phyloP scores from a whole-genome alignment of 495 filamentous ascomycete species.

The Chaetomium cochliodes region DNA sequence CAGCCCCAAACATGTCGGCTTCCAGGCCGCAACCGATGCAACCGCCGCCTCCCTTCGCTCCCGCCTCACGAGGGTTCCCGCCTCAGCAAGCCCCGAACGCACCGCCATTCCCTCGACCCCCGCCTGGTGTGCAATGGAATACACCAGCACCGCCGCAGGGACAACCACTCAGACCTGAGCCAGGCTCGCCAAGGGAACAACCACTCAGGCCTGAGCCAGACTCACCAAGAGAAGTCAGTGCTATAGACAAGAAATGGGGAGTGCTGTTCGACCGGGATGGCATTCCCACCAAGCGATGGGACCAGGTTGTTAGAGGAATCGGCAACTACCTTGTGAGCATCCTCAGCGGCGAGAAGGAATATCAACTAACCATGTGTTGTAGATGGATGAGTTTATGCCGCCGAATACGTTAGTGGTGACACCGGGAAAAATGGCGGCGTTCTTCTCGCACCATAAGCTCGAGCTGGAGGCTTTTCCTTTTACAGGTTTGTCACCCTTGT shows the following conservation, averaged over 20 bases:
- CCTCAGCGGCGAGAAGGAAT: background rate
- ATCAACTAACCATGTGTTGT: background rate
- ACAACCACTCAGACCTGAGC: background rate
- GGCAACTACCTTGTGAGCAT: conserved; percentile 72
- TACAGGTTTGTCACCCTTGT: conserved; percentile 31
- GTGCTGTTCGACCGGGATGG: conserved; percentile 68
- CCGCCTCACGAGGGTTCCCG: background rate
- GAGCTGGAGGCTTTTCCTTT: conserved; percentile 54
- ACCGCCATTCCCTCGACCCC: conserved; percentile 3
- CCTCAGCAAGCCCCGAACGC: background rate
- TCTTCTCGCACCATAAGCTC: conserved; percentile 67
- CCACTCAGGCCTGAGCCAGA: background rate
- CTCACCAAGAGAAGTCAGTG: conserved; percentile 26
- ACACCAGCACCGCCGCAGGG: no score
- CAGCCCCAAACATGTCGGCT: conserved; percentile 1
- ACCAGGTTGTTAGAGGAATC: conserved; percentile 71
- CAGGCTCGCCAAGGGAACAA: conserved; percentile 10
- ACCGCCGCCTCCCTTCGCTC: conserved; percentile 5
- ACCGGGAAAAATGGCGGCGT: conserved; percentile 74
- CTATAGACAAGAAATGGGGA: conserved; percentile 64
- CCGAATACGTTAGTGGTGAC: conserved; percentile 74
- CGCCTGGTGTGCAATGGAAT: conserved; percentile 14
- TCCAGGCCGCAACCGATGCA: background rate
- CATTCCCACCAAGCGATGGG: conserved; percentile 64
- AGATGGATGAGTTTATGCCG: conserved; percentile 79